Conservation (phyloP, 2,329 filamentous ascomycete species). For the Exophiala xenobiotica region DNA sequence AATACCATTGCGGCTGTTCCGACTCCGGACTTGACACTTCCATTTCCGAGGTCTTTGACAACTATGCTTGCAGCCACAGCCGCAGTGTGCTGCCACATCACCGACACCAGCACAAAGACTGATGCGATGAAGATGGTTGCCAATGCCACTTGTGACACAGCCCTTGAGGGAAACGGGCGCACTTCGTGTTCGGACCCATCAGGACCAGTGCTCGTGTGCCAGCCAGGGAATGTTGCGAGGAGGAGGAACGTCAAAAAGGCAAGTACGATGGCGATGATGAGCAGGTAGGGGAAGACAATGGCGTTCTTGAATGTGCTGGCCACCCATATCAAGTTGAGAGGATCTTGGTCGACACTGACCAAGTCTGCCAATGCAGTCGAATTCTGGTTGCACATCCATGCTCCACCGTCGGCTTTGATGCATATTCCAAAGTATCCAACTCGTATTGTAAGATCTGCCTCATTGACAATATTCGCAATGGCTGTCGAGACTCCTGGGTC, state of each 20-base stretch:
- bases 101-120: constrained; percentile 65
- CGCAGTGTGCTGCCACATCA: constrained; percentile 73
- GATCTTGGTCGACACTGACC: constrained; percentile 87
- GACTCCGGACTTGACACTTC: constrained; percentile 79
- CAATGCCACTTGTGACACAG: constrained; percentile 88
- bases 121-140: constrained; percentile 79
- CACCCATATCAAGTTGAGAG: constrained; percentile 95
- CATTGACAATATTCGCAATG: constrained; percentile 85
- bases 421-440: constrained; percentile 99
- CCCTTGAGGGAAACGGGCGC: constrained; percentile 88
- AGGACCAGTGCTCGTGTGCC: constrained; percentile 86
- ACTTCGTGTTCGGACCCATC: constrained; percentile 83
- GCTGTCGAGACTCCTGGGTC: constrained; percentile 83
- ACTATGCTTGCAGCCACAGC: constrained; percentile 94
- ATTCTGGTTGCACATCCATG: constrained; percentile 96
- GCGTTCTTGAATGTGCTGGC: constrained; percentile 97
- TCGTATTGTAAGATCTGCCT: constrained; percentile 79
- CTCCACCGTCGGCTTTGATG: constrained; percentile 84
- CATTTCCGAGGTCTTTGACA: constrained; percentile 88
- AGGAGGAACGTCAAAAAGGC: constrained; percentile 94
- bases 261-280: constrained; percentile 97
- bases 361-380: constrained; percentile 89
- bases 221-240: constrained; percentile 93
- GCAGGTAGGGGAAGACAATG: constrained; percentile 95
- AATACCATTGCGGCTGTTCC: constrained; percentile 95